Evolutionary conservation across 495 filamentous ascomycete genomes (phyloP).

Genomic region (Daldinia bambusicola): DNA sequence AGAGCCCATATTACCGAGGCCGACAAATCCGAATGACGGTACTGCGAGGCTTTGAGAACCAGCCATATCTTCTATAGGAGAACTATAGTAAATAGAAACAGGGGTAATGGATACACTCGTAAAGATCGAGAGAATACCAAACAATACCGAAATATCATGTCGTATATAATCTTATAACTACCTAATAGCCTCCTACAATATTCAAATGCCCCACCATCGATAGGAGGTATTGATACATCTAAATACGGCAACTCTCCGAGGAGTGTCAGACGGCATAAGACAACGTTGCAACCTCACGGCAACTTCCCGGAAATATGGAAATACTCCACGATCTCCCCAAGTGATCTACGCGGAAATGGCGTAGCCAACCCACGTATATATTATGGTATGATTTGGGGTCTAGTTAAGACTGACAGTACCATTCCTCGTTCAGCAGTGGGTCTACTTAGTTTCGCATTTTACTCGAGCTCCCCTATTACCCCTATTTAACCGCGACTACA

Average conservation of each 20-base stretch:
- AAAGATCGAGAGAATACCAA: neutral
- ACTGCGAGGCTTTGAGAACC: neutral
- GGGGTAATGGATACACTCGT: neutral
- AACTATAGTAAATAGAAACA: neutral
- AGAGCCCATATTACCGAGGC: conserved; percentile 24
- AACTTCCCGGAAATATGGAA: neutral
- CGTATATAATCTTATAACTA: neutral
- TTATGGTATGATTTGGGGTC: neutral
- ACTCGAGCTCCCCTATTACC: neutral
- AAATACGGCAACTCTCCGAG: conserved; percentile 7
- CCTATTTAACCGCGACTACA: neutral
- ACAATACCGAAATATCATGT: neutral
- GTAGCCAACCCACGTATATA: neutral
- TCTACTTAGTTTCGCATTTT: neutral
- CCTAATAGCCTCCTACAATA: neutral
- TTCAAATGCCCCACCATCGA: neutral
- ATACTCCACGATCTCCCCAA: neutral
- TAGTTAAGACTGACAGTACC: neutral
- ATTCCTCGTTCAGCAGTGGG: neutral
- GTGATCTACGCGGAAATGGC: neutral
- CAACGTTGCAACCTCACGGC: neutral
- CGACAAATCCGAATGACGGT: conserved; percentile 19
- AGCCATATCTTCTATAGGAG: neutral
- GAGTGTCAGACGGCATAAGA: neutral
- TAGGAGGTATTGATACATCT: neutral